Percentiles rank a stretch among this genome's conserved stretches.
Evolutionary conservation across 2,329 filamentous ascomycete species (phyloP).

Genomic region (Fusarium nygamai): DNA sequence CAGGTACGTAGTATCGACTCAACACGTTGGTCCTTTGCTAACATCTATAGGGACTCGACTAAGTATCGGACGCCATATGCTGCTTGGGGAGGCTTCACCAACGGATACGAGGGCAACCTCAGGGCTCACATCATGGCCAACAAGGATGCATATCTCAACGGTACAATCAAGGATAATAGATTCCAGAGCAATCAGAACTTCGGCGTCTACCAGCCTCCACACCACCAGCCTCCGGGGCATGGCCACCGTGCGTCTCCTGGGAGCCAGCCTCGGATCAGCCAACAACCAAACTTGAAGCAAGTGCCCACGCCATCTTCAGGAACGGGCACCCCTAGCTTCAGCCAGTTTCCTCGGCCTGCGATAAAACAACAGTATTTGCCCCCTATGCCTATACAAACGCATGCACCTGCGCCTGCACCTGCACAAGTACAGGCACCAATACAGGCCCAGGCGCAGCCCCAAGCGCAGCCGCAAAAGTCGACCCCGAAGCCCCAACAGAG

Average conservation of each 20-base stretch:
- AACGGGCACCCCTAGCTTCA: neutral
- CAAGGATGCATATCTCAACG: constrained; percentile 43
- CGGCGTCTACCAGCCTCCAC: neutral
- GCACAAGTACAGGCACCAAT: neutral
- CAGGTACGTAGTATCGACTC: constrained; percentile 52
- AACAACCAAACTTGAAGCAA: constrained; percentile 8
- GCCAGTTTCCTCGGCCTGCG: constrained; percentile 23
- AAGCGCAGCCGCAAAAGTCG: neutral
- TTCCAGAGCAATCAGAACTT: neutral
- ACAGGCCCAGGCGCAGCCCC: neutral
- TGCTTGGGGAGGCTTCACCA: constrained; percentile 66
- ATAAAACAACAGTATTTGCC: constrained; percentile 38
- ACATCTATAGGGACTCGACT: constrained; percentile 57
- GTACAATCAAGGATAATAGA: constrained; percentile 26
- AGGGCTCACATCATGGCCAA: constrained; percentile 56
- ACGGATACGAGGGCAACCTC: constrained; percentile 66
- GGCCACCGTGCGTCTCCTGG: neutral
- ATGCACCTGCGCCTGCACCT: neutral
- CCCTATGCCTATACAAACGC: constrained; percentile 1
- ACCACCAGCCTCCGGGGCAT: neutral
- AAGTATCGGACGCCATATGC: constrained; percentile 70
- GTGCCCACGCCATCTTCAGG: neutral
- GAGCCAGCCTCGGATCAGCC: constrained; percentile 15
- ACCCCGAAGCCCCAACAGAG: neutral
- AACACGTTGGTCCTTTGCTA: constrained; percentile 10